phyloP scores from a whole-genome alignment of 768 basidiomycete genomes.

The Pisolithus albus region DNA sequence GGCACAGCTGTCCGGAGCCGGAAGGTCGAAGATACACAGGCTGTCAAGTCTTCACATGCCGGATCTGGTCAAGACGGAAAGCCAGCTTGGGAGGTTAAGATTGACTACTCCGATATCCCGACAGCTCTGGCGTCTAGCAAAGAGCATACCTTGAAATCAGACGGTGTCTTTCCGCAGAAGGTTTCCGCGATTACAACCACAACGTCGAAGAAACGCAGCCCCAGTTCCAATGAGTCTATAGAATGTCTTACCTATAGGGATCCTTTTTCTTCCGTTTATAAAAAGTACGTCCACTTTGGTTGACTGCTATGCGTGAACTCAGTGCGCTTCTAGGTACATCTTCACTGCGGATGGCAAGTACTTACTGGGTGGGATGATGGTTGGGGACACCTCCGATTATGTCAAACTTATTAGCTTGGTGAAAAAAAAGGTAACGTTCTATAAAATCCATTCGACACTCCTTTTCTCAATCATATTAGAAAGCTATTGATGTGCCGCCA shows the following conservation, averaged over 20 bases:
- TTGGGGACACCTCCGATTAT: constrained; percentile 65
- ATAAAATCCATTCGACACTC: not conserved
- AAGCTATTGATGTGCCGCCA: constrained; percentile 58
- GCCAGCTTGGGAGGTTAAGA: constrained; percentile 11
- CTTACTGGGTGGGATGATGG: constrained; percentile 73
- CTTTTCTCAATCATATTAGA: constrained; percentile 30
- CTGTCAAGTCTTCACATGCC: not conserved
- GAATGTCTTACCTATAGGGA: constrained; percentile 64
- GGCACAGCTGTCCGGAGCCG: not conserved
- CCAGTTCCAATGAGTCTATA: constrained; percentile 33
- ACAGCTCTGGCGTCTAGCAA: constrained; percentile 1
- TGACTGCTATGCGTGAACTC: not conserved
- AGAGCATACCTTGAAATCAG: constrained; percentile 10
- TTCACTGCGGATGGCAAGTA: constrained; percentile 67
- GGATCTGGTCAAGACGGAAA: not conserved
- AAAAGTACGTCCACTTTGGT: constrained; percentile 37
- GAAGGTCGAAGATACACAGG: constrained; percentile 1
- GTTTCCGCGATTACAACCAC: not conserved
- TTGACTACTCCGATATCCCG: not conserved
- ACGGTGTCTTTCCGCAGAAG: not conserved
- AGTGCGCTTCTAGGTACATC: constrained; percentile 40
- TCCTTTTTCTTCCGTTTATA: constrained; percentile 65
- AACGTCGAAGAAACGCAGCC: constrained; percentile 10
- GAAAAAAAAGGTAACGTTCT: constrained; percentile 50
- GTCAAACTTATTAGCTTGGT: constrained; percentile 64